Evolutionary conservation across 2,329 filamentous ascomycete species (phyloP).

Genomic region (Boeremia exigua): DNA sequence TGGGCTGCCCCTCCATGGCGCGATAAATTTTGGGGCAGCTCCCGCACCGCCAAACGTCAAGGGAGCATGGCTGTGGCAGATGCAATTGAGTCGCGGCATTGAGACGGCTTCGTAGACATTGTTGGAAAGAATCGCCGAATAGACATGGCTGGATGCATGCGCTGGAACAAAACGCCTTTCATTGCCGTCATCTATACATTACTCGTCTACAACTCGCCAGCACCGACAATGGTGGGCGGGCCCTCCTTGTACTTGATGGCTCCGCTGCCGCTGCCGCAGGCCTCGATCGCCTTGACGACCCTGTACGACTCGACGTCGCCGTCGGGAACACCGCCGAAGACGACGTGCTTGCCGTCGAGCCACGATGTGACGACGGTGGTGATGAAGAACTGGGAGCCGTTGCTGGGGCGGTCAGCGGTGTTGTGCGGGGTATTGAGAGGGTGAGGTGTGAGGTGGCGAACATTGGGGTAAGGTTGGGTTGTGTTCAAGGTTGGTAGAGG

Average conservation of each 20-base stretch:
- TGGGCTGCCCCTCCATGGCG: constrained; percentile 4
- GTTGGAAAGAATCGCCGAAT: no score
- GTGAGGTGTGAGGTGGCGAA: no score
- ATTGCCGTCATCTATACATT: constrained; percentile 15
- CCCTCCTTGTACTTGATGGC: constrained; percentile 58
- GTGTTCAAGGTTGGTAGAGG: no score
- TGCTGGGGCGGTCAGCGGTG: constrained; percentile 51
- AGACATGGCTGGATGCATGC: no score
- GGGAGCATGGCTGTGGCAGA: constrained; percentile 7
- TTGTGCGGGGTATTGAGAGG: no score
- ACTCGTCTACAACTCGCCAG: constrained; percentile 54
- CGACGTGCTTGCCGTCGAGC: constrained; percentile 82
- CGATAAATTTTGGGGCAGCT: constrained; percentile 26
- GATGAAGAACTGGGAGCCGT: constrained; percentile 77
- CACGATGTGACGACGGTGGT: constrained; percentile 71
- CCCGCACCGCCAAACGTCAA: no score
- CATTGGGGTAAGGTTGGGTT: no score
- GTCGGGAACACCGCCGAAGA: constrained; percentile 74
- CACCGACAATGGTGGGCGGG: constrained; percentile 60
- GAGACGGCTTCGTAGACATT: no score
- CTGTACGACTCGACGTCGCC: constrained; percentile 61
- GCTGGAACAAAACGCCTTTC: constrained; percentile 12
- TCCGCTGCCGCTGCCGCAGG: constrained; percentile 62
- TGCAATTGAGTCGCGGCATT: constrained; percentile 27
- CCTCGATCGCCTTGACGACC: constrained; percentile 66